Conservation (phyloP, 2,329 filamentous ascomycete genomes). For the Apiospora hydei region DNA sequence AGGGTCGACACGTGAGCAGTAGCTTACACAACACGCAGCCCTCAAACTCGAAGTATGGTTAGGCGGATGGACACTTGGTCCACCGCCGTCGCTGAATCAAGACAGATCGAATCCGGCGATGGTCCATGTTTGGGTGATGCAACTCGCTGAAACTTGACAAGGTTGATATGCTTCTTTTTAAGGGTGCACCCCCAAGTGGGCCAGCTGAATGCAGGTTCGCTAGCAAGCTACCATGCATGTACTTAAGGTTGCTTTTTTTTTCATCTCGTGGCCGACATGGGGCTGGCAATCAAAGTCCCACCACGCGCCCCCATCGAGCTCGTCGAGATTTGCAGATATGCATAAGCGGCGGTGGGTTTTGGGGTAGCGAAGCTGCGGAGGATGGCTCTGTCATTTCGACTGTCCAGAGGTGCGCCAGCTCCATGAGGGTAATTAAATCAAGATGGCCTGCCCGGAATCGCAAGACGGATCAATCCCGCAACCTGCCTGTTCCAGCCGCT, state of each 20-base stretch:
- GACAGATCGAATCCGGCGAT: background rate
- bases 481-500: no score
- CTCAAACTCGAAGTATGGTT: no score
- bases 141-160: background rate
- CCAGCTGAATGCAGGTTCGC: background rate
- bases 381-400: background rate
- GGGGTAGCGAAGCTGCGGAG: background rate
- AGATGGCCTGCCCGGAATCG: no score
- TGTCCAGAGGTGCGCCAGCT: no score
- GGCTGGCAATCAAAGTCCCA: background rate
- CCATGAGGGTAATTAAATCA: no score
- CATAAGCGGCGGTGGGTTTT: background rate
- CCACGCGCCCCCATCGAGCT: background rate
- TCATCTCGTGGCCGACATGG: conserved; percentile 1
- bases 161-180: conserved; percentile 13
- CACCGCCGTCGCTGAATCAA: no score
- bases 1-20: no score
- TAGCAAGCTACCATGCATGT: background rate
- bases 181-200: background rate
- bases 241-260: background rate
- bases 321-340: background rate
- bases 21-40: no score
- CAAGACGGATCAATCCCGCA: no score
- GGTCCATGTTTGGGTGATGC: background rate
- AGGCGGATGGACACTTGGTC: no score